Evolutionary conservation across 306 rosid species (phyloP).

Genomic region (Ormosia emarginata): DNA sequence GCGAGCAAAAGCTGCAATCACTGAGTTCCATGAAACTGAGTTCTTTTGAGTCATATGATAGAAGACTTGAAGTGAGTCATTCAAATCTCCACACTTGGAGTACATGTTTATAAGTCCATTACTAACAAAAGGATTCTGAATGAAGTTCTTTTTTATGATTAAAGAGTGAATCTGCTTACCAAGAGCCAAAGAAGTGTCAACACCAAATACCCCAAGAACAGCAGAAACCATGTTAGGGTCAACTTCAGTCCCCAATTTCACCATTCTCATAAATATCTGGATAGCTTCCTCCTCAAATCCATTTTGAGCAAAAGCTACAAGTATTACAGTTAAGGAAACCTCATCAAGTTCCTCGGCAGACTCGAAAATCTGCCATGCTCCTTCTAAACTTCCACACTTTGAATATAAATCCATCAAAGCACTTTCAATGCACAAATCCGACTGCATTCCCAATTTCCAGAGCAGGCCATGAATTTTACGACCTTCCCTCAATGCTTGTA

Average conservation of each 20-base stretch:
- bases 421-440: constrained; percentile 73
- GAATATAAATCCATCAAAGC: constrained; percentile 92
- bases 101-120: constrained; percentile 95
- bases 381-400: constrained; percentile 68
- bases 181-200: constrained; percentile 65
- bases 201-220: constrained; percentile 78
- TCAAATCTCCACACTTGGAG: constrained; percentile 78
- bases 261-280: constrained; percentile 64
- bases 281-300: constrained; percentile 86
- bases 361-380: constrained; percentile 70
- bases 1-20: constrained; percentile 85
- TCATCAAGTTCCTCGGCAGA: constrained; percentile 69
- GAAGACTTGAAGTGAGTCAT: constrained; percentile 56
- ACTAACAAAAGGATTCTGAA: constrained; percentile 54
- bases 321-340: constrained; percentile 83
- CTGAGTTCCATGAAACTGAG: constrained; percentile 79
- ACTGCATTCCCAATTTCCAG: constrained; percentile 73
- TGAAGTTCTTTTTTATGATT: constrained; percentile 55
- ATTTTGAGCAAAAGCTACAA: constrained; percentile 81
- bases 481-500: constrained; percentile 67
- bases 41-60: constrained; percentile 52
- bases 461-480: constrained; percentile 73
- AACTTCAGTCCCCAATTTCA: constrained; percentile 55
- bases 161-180: constrained; percentile 77
- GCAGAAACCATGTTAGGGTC: constrained; percentile 76